Percentiles rank a stretch among this genome's conserved stretches.
Conservation (phyloP, 768 basidiomycete species). For the Podaxis sp. region DNA sequence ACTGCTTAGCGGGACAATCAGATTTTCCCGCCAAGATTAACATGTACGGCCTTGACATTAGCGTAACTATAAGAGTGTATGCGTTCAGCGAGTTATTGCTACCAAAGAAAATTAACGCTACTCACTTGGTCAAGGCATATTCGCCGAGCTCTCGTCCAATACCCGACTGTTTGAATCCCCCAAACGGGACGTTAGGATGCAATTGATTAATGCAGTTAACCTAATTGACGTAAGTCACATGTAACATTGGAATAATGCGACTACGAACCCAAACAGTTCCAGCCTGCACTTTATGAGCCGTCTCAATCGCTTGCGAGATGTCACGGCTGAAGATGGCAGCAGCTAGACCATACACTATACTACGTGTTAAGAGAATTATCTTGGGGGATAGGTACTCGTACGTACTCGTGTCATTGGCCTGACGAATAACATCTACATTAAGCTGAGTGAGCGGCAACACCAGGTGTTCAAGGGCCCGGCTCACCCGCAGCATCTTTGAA, state of each 20-base stretch:
- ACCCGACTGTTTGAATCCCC: conserved; percentile 74
- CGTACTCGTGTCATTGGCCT: conserved; percentile 68
- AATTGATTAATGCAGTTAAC: conserved; percentile 45
- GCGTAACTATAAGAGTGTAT: conserved; percentile 40
- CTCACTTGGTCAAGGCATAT: conserved; percentile 56
- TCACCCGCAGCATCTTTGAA: conserved; percentile 61
- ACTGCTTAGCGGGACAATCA: background rate
- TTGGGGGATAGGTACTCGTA: too few relatives aligned
- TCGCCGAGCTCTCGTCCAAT: conserved; percentile 71
- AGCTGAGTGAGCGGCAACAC: background rate
- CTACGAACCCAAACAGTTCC: conserved; percentile 57
- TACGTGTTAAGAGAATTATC: too few relatives aligned
- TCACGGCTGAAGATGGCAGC: conserved; percentile 74
- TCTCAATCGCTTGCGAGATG: conserved; percentile 60
- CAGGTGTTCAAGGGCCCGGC: background rate
- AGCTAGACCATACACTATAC: conserved; percentile 65
- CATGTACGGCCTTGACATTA: conserved; percentile 60
- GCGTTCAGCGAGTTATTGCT: background rate
- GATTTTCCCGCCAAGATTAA: conserved; percentile 41
- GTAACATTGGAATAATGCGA: background rate
- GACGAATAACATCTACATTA: conserved; percentile 42
- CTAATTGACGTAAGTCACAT: conserved; percentile 20
- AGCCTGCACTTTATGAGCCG: conserved; percentile 65
- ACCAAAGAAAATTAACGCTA: conserved; percentile 13
- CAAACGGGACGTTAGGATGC: conserved; percentile 59